Evolutionary conservation across 805 yeast genomes (phyloP), one percentile per base, ranked within the genome.

Genomic region (Cyberlindnera euphorbiae): DNA sequence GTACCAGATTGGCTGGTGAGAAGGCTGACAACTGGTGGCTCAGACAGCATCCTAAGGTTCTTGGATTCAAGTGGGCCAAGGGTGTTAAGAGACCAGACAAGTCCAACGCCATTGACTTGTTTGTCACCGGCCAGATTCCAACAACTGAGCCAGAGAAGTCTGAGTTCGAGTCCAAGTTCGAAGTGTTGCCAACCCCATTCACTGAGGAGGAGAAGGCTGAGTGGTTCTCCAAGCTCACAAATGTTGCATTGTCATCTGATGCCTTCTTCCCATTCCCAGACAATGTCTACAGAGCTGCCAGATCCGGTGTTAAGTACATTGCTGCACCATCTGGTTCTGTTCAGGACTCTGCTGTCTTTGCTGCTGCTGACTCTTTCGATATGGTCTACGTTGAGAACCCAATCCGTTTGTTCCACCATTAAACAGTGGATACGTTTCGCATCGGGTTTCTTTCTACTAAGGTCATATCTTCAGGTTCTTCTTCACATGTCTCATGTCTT

Each of bases 181-280:
- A 71, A 39, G 79, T 65, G 47, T 53, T 89, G 24, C 99, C 99
- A 50, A 72, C 66, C 51, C 96, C 96, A 36, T 72, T 93, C 52
- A 80, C 95, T 34, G 66, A 63, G 18, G 78, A 71, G 46, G 98
- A 93, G 72, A 86, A 90, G 66, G 67, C 69, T 47, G 95, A 84
- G 54, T 93, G 97, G 97, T 66, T 82, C 48, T 53, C 67, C 44
- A 77, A 88, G 68, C 74, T 88, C 62, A 76, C 69, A 41, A 79
- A 85, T 53, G 99, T 93, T 39, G 88, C 97, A 10, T 72, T 89
- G 52, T 82, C 96, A 13, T 88, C 97, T 4, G 99, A 93, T 62
- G 99, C 99, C 19, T 93, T 93, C 79, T 93, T 93, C 95, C 99
- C 99, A 67, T 93, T 93, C 93, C 93, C 97, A 49, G 99, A 93